These are phyloP conservation scores for Chalciporus piperatus DNA, from an alignment of 768 basidiomycete species.

Conservation along the genomic window DNA sequence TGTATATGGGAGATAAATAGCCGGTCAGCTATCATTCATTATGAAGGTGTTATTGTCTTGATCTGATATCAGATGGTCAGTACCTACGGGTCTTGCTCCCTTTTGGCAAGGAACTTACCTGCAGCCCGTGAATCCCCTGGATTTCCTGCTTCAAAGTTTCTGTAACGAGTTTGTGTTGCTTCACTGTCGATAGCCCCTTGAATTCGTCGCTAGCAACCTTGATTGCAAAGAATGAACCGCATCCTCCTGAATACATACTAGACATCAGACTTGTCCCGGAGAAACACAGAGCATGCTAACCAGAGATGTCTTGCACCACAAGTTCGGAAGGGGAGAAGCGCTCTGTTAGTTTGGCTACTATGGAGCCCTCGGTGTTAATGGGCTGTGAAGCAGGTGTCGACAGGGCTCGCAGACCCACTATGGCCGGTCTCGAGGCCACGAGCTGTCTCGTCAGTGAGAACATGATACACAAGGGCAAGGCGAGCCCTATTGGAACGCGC, in stretches of 20 bases:
- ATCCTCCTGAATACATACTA: conserved; percentile 64
- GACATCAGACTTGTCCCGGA: not conserved
- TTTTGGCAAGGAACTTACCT: conserved; percentile 50
- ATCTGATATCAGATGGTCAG: conserved; percentile 32
- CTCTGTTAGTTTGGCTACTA: conserved; percentile 72
- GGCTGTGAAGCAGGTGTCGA: conserved; percentile 25
- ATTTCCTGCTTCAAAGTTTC: conserved; percentile 86
- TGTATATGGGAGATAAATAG: not conserved
- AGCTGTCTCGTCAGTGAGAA: conserved; percentile 37
- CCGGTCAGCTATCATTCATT: conserved; percentile 2
- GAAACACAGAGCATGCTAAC: conserved; percentile 42
- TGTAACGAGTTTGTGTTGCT: conserved; percentile 92
- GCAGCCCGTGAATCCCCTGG: conserved; percentile 87
- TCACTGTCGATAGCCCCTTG: conserved; percentile 80
- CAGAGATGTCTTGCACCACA: conserved; percentile 92
- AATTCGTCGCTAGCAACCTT: conserved; percentile 82
- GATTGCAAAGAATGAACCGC: conserved; percentile 96
- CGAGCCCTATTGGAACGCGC: too few species aligned
- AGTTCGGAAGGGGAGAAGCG: conserved; percentile 79
- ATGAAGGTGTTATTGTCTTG: conserved; percentile 38
- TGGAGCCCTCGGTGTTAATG: conserved; percentile 41
- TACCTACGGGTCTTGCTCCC: not conserved
- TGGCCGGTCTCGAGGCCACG: conserved; percentile 15
- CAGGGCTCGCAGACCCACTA: conserved; percentile 28
- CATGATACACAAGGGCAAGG: conserved; percentile 6